Evolutionary conservation across 164 flowering plant genomes (phyloP), one percentile per base, ranked within the genome.

Genomic region (Tinospora cordifolia): DNA sequence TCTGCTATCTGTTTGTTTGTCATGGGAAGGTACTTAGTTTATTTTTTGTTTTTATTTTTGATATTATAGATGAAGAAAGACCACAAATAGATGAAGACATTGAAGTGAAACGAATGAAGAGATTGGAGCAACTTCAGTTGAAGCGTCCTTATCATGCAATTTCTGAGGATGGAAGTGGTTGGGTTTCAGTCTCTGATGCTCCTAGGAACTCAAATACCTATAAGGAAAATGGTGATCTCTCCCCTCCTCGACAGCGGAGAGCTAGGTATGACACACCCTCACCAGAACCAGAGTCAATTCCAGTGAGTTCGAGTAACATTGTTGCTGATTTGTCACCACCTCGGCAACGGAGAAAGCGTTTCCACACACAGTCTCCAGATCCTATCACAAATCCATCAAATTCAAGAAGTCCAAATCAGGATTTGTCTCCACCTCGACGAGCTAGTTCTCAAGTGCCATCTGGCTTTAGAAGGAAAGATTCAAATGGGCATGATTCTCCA

Each of bases 111-210:
- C 77, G 93, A 30, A 85, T 94, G 94, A 89, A 82, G 80, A 85
- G 93, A 77, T 71, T 90, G 73, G 98, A 94, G 72, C 85, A 73
- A 58, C 54, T 90, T 57, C 88, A 84, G 47, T 54, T 83, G 1
- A 78, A 73, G 65, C 85, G 91, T 14, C 84, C 92, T 6, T 86
- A 86, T 71, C 81, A 86, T 77, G 79, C 81, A n/a, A 81, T 90
- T 51, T 87, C 95, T 36, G 96, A 89, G 74, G 97, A 94, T 78
- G 98, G 97, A 60, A 94, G 97, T 76, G 98, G 98, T 19, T 94
- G 98, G 97, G 84, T 90, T 70, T 47, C 96, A 6, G 67, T 94
- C 0, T 81, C 91, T 17, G 82, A 80, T 65, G 59, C 60, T 72
- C 71, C 83, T 15, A 76, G 72, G 15, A 22, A 65, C 54, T 67